Evolutionary conservation across 306 rosid species (phyloP).

Genomic region (Ceratonia siliqua): DNA sequence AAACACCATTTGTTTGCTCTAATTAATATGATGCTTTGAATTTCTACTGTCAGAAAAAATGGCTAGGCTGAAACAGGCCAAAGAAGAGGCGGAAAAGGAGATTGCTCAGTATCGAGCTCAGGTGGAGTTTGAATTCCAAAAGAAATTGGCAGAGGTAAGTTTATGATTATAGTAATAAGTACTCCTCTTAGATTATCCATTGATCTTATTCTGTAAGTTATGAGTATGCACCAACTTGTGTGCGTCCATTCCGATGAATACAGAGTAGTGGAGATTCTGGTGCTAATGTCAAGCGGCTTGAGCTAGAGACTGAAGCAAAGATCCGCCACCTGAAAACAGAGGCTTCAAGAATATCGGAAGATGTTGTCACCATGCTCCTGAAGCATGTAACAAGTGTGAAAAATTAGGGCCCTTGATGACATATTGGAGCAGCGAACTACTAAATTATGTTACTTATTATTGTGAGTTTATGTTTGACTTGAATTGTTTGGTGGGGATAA

Average conservation of each 20-base stretch:
- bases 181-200: neutral
- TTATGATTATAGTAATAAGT: neutral
- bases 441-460: conserved; percentile 33
- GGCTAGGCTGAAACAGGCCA: conserved; percentile 93
- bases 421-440: conserved; percentile 28
- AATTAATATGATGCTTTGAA: conserved; percentile 15
- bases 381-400: conserved; percentile 76
- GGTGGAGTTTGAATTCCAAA: conserved; percentile 77
- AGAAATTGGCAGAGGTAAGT: conserved; percentile 70
- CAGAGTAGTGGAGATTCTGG: conserved; percentile 97
- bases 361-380: conserved; percentile 80
- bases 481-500: conserved; percentile 34
- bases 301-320: conserved; percentile 70
- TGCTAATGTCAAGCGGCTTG: conserved; percentile 95
- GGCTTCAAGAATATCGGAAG: conserved; percentile 66
- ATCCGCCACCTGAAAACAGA: conserved; percentile 64
- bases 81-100: conserved; percentile 93
- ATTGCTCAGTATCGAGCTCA: conserved; percentile 78
- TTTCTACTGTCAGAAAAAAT: conserved; percentile 59
- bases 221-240: neutral
- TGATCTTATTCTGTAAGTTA: neutral
- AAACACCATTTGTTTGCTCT: conserved; percentile 5
- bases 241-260: conserved; percentile 17
- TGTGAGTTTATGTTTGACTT: conserved; percentile 31
- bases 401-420: conserved; percentile 46